Evolutionary conservation across 306 rosid genomes (phyloP), one percentile per base, ranked within the genome.

Genomic region (Prunus campanulata): DNA sequence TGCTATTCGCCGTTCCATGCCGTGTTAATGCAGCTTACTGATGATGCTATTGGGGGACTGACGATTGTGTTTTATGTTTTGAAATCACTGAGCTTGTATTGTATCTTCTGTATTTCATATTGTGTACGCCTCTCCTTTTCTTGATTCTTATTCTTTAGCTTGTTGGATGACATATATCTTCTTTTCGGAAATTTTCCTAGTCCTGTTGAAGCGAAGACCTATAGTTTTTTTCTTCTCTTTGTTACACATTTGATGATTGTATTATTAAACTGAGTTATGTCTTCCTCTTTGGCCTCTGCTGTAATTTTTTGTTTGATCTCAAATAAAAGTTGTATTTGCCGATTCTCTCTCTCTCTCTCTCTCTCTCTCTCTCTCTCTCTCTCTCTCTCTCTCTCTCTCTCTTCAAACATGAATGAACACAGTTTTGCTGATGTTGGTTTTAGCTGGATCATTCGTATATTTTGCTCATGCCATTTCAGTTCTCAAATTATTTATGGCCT

Each of bases 51-150:
- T 44, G 68, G 79, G 84, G 80, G 77, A 83, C 79, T 71, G 85
- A 83, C 70, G 10, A 39, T 74, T 74, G 82, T 76, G 83, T 67
- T 80, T 71, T 79, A 48, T 74, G 66, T 67, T 77, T 78, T 79
- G 80, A 79, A 67, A 65, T 85, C 77, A 50, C 49, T 72, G 64
- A 70, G 86, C 78, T 84, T 91, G 89, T 90, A 77, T 77, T 91
- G 86, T 83, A 67, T 83, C 81, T 81, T 76, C 81, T 87, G 87
- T 87, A 83, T 84, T 78, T 88, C 82, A 77, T 68, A 77, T 76
- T 81, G 86, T 84, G 89, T 83, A 83, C 83, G 86, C 77, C 62
- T 70, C 76, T 25, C 24, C 52, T 65, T 60, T 49, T 63, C 66
- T 39, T 55, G 50, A 42, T 61, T 81, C 57, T 65, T 68, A 54